These are phyloP conservation scores for Kwoniella mangroviensis DNA, from an alignment of 768 basidiomycete species.

Conservation along the genomic window DNA sequence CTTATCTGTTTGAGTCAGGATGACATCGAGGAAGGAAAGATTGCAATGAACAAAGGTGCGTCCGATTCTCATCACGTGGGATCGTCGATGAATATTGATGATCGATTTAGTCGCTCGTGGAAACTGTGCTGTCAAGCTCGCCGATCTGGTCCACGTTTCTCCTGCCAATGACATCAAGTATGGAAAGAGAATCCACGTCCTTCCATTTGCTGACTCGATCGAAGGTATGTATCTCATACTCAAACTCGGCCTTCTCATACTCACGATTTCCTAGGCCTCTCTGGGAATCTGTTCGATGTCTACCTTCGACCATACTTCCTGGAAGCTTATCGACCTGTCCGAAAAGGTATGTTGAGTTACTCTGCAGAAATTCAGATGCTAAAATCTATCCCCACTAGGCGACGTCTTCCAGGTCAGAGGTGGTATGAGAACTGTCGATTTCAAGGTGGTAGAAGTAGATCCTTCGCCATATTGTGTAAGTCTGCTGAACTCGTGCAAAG, in stretches of 20 bases:
- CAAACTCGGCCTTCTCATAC: not conserved
- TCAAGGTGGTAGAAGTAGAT: slow-evolving; percentile 98
- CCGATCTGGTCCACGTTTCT: slow-evolving; percentile 93
- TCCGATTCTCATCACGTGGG: not conserved
- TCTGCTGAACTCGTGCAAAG: not conserved
- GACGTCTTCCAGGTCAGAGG: slow-evolving; percentile 99
- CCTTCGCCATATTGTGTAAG: slow-evolving; percentile 86
- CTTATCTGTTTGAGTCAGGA: slow-evolving; percentile 95
- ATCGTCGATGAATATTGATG: no score
- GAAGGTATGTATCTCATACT: slow-evolving; percentile 66
- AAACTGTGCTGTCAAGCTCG: slow-evolving; percentile 96
- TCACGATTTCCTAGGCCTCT: slow-evolving; percentile 62
- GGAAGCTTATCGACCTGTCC: slow-evolving; percentile 67
- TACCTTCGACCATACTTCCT: slow-evolving; percentile 99
- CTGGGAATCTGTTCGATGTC: slow-evolving; percentile 97
- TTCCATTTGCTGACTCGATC: slow-evolving; percentile 97
- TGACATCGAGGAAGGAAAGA: slow-evolving; percentile 96
- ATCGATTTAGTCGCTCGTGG: slow-evolving; percentile 80
- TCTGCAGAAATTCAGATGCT: no score
- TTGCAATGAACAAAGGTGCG: slow-evolving; percentile 90
- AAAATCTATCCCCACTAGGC: slow-evolving; percentile 89
- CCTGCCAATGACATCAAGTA: slow-evolving; percentile 98
- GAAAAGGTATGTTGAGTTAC: slow-evolving; percentile 40
- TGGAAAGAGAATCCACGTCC: slow-evolving; percentile 90
- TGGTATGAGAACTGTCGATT: slow-evolving; percentile 97